Evolutionary conservation across 129 eudicot genomes (phyloP), one percentile per base, ranked within the genome.

Genomic region (Escallonia rubra): DNA sequence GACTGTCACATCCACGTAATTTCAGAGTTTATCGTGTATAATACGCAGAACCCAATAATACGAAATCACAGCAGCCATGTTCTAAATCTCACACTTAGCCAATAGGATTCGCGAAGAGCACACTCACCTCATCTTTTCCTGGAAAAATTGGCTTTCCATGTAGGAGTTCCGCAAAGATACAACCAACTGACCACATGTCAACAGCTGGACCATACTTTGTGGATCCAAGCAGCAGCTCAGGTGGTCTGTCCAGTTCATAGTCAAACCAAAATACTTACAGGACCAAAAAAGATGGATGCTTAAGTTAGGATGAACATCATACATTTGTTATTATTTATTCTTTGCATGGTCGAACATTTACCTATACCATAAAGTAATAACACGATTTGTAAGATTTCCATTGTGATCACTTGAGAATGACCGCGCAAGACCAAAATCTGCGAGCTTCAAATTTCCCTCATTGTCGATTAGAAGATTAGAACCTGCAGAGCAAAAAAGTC

Each of bases 151-250:
- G 87, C 51, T 81, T 85, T 44, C 91, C 87, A 75, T 81, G 80
- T 4, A 85, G 76, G 71, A 85, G 91, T 59, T 81, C 91, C 23
- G 91, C 91, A 78, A 85, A 81, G 53, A 85, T 81, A 73, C 90
- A 85, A 61, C 90, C 90, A 65, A 81, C 90, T 4, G 90, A 85
- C 90, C 90, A 85, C 91, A 85, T 81, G 60, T 85, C 91, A 65
- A 85, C 87, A 61, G 87, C 91, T 50, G 91, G 91, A 56, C 91
- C 91, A 81, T 85, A 85, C 74, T 81, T 81, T 55, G 91, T 85
- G 68, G 82, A 65, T 13, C 91, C 91, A 50, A 85, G 87, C 55
- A 85, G 78, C 82, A 85, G 64, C 57, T 84, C 90, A 3, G 91
- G 91, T 43, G 91, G 87, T 69, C 90, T 85, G 77, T 13, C 51